Evolutionary conservation across 1,284 basidiomycete genomes (phyloP), one percentile per base, ranked within the genome.

Genomic region (Omphalotus olearius): DNA sequence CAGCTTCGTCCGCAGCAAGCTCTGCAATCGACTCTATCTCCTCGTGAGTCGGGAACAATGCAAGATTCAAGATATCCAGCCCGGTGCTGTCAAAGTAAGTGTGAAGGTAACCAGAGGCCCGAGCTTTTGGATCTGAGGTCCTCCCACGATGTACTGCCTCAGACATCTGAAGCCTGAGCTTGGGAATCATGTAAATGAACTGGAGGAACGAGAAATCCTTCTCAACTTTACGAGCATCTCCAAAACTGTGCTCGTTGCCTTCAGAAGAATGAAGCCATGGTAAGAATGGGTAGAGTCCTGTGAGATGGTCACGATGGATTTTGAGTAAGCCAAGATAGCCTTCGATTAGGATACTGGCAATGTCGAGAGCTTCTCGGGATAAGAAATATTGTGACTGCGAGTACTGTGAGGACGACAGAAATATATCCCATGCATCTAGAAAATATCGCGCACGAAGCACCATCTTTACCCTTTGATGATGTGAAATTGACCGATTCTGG

Each of bases 171-270:
- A 64, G 43, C 3, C 36, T 43, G 7, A 64, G 55, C 38, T 68
- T 69, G 0, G 66, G 65, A 0, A 65, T 47, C 56, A 71, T 64
- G 26, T 65, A 58, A 9, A 62, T 14, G 38, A 70, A 64, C 53
- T 73, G 63, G 2, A 62, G 57, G 30, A 61, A 42, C 0, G 68
- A 68, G 57, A 73, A 72, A 50, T 72, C 70, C 11, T 61, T 60
- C 26, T 67, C 49, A 1, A 70, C 51, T 45, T 66, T 57, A 1
- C 67, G 64, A 4, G 54, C 38, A 17, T 58, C 56, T 0, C 66
- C 66, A 56, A 73, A 74, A 7, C 61, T 47, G 53, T 74, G 71
- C 47, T 74, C 69, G n/a, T n/a, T n/a, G n/a, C n/a, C n/a, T n/a
- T n/a, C n/a, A n/a, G n/a, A n/a, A n/a, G n/a, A n/a, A n/a, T n/a